Evolutionary conservation across 257 asterid genomes (phyloP).

Genomic region (Solanum boliviense): DNA sequence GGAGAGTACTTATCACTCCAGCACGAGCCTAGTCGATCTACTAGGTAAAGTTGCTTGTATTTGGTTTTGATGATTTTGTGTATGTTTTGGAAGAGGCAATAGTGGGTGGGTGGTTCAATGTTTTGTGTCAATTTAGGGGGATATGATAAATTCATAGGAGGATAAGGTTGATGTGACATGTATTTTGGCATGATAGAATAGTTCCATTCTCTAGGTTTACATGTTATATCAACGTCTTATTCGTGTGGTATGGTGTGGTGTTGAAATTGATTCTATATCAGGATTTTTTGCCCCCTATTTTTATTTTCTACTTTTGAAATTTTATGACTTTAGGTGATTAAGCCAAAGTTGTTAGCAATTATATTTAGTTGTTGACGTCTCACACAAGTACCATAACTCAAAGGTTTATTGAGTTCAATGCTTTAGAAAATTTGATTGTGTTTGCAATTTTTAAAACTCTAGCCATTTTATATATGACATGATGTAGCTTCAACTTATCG

Average conservation of each 20-base stretch:
- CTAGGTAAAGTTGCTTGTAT: background rate
- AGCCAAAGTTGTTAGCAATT: background rate
- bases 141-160: background rate
- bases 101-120: background rate
- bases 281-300: background rate
- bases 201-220: background rate
- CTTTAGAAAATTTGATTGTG: background rate
- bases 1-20: background rate
- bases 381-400: background rate
- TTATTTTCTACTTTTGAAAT: background rate
- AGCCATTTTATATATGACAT: too few species aligned
- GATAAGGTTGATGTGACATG: background rate
- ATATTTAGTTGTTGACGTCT: background rate
- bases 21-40: accelerated
- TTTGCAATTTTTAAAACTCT: background rate
- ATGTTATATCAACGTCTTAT: background rate
- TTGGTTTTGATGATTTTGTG: background rate
- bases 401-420: background rate
- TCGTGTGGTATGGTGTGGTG: background rate
- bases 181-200: background rate
- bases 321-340: background rate
- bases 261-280: background rate
- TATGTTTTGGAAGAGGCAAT: background rate
- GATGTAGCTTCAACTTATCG: too few species aligned
- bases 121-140: background rate